Percentiles rank a stretch among this genome's conserved stretches.
phyloP scores from a whole-genome alignment of 2,329 filamentous ascomycete genomes.

The Ascochyta rabiei region DNA sequence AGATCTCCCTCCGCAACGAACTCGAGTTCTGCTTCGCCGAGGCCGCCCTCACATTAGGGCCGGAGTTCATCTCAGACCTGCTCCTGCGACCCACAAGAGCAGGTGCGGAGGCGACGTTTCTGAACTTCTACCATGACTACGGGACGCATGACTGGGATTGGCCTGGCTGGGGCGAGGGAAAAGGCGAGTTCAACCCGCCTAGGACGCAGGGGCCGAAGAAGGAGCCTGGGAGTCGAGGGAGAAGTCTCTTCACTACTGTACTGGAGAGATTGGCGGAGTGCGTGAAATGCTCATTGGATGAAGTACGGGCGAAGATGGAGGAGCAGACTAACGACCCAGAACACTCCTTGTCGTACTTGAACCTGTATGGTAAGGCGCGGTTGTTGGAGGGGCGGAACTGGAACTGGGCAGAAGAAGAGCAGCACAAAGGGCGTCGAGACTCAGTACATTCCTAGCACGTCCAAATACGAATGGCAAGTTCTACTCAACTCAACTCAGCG shows the following conservation, averaged over 20 bases:
- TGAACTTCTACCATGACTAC: conserved; percentile 40
- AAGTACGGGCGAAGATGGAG: conserved; percentile 29
- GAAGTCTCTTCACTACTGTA: conserved; percentile 32
- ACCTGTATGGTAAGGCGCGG: conserved; percentile 32
- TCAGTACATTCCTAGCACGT: conserved; percentile 10
- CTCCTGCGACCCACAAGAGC: conserved; percentile 21
- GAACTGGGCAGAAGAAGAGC: conserved; percentile 9
- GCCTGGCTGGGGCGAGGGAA: conserved; percentile 21
- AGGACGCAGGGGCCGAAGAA: conserved; percentile 36
- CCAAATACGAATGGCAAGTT: not conserved
- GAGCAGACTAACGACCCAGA: conserved; percentile 20
- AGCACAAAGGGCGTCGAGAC: conserved; percentile 11
- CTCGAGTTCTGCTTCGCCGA: conserved; percentile 41
- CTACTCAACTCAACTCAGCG: conserved; percentile 30
- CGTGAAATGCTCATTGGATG: conserved; percentile 22
- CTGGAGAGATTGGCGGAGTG: conserved; percentile 35
- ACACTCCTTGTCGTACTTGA: conserved; percentile 34
- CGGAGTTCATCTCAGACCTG: conserved; percentile 32
- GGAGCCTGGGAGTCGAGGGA: conserved; percentile 12
- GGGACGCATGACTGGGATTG: conserved; percentile 35
- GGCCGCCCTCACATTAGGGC: conserved; percentile 31
- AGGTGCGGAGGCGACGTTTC: conserved; percentile 23
- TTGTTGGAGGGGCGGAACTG: conserved; percentile 33
- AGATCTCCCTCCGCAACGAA: conserved; percentile 36
- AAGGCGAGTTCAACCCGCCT: conserved; percentile 34